Evolutionary conservation across 164 flowering plant genomes (phyloP).

Genomic region (Aristolochia californica): DNA sequence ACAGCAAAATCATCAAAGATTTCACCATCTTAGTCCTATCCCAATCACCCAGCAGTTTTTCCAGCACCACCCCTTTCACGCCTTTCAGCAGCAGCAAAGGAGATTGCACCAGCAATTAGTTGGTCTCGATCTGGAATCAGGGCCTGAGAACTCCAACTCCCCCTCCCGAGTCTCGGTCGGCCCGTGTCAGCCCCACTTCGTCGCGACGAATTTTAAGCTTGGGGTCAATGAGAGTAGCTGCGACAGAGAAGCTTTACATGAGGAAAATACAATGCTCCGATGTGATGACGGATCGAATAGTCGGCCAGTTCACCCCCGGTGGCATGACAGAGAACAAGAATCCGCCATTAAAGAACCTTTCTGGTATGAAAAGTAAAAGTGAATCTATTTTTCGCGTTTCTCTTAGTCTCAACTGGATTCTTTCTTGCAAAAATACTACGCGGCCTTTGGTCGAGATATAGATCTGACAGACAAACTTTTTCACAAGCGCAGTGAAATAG

Average conservation of each 20-base stretch:
- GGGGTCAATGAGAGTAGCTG: slow-evolving; percentile 9
- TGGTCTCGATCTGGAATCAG: neutral
- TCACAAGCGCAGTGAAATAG: too few species aligned
- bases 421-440: neutral
- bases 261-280: slow-evolving; percentile 5
- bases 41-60: slow-evolving; percentile 19
- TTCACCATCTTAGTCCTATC: neutral
- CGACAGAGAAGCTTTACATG: slow-evolving; percentile 7
- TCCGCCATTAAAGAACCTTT: slow-evolving; percentile 21
- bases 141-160: too few species aligned
- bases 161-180: too few species aligned
- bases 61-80: slow-evolving; percentile 15
- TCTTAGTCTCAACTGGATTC: neutral
- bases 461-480: too few species aligned
- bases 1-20: too few species aligned
- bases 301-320: slow-evolving; percentile 8
- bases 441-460: too few species aligned
- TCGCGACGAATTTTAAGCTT: slow-evolving; percentile 13
- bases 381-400: too few species aligned
- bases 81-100: slow-evolving; percentile 8
- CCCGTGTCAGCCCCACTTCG: too few species aligned
- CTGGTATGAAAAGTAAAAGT: slow-evolving; percentile 15
- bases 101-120: slow-evolving; percentile 9
- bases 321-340: slow-evolving; percentile 16
- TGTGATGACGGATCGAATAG: slow-evolving; percentile 4